A percentile compares a stretch with the other conserved stretches of the same genome.
These are phyloP conservation scores for Geranium brycei DNA, from an alignment of 345 rosid species.

Conservation along the genomic window DNA sequence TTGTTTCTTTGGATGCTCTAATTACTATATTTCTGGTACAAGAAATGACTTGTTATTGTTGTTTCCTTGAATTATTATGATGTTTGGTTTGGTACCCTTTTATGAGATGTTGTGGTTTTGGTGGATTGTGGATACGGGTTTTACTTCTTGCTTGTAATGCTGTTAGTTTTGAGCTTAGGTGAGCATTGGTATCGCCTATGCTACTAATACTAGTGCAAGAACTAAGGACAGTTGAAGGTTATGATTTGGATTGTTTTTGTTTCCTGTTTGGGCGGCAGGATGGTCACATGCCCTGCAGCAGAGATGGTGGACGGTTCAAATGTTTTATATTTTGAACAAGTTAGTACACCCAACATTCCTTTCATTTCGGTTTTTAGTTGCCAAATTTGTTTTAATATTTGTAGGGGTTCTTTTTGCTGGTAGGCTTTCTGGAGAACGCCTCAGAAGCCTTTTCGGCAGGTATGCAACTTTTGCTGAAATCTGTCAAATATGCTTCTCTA, in stretches of 20 bases:
- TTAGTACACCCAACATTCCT: slow-evolving; percentile 12
- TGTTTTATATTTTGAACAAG: slow-evolving; percentile 69
- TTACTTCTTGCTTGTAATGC: no score
- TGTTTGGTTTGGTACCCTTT: no score
- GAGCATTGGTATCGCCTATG: no score
- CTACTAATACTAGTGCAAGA: no score
- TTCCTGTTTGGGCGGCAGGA: slow-evolving; percentile 29
- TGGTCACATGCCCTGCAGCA: slow-evolving; percentile 71
- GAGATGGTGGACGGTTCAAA: slow-evolving; percentile 86
- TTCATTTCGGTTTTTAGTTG: background rate
- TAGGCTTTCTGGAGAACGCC: slow-evolving; percentile 93
- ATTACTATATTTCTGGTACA: background rate
- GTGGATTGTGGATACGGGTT: no score
- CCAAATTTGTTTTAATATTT: background rate
- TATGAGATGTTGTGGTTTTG: no score
- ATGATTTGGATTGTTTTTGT: background rate
- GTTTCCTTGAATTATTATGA: no score
- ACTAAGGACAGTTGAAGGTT: background rate
- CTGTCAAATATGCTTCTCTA: background rate
- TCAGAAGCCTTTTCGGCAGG: slow-evolving; percentile 88
- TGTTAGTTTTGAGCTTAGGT: no score
- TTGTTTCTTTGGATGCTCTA: background rate
- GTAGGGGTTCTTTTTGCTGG: background rate
- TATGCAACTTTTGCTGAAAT: slow-evolving; percentile 8
- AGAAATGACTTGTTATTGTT: no score